Base-by-base conservation (phyloP, 139 green algal species). In the Chlamydomonas applanata region DNA sequence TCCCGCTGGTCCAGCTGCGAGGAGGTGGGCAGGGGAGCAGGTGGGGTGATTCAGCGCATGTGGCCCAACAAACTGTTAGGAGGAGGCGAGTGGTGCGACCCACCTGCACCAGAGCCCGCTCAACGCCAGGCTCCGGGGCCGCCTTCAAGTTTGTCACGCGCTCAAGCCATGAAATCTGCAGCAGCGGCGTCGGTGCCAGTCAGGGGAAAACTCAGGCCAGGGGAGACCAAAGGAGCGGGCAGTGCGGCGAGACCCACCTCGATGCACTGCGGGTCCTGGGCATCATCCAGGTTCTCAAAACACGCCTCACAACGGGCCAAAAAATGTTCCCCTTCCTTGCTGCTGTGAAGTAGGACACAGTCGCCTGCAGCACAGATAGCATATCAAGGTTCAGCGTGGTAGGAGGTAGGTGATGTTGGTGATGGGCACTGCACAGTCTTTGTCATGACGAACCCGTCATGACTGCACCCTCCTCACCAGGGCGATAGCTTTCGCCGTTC, bases 111-210 rank as follows among this genome's bases (percentile, higher is more conserved):
- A 88, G 56, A 56, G 85, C 83, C 25, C 32, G 27, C 24, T 85
- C 78, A 16, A 25, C 9, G 4, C 45, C 73, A 1, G 33, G 59
- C 57, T 73, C 77, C 20, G 72, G 30, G 1, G 65, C 24, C 9
- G 73, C 52, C 16, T 78, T 56, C 19, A 85, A 25, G 25, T 69
- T 76, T 1, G 56, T 44, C 20, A 73, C 34, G 0, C 83, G 73
- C 73, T 88, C 83, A 69, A 57, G 85, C 83, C 83, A 88, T 0
- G 52, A 56, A 2, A 88, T 73, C 83, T 88, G 74, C 24, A 64
- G 35, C 4, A 70, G 24, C 45, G 19, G 53, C 2, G 36, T 56
- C 33, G 25, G 27, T 44, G n/a, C n/a, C n/a, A 22, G 32, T 63
- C 20, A 25, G 59, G 52, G 65, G 53, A 7, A 44, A 29, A 27